These are phyloP conservation scores for Phytopythium delawarense DNA, from an alignment of 352 stramenopile genomes.

Conservation along the genomic window DNA sequence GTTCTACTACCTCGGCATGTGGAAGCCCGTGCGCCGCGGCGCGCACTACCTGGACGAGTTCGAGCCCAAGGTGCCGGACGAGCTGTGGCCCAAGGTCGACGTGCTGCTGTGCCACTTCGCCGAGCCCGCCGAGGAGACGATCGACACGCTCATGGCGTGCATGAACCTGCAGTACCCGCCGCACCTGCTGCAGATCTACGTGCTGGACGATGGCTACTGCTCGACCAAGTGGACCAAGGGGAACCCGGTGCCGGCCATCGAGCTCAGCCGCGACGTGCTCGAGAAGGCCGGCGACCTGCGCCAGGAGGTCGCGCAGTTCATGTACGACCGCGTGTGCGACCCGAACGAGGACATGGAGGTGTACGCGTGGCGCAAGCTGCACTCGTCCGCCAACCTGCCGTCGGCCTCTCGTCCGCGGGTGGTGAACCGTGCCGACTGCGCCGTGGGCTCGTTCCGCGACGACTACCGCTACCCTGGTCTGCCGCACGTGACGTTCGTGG, in stretches of 20 bases:
- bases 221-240: conserved; percentile 77
- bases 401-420: conserved; percentile 65
- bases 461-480: conserved; percentile 83
- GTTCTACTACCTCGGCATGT: conserved; percentile 89
- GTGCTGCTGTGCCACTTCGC: conserved; percentile 80
- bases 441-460: conserved; percentile 77
- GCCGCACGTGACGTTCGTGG: conserved; percentile 73
- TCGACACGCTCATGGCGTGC: conserved; percentile 83
- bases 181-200: conserved; percentile 81
- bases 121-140: conserved; percentile 80
- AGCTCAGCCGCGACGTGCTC: conserved; percentile 74
- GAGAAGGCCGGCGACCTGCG: conserved; percentile 77
- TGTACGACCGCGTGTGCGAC: conserved; percentile 86
- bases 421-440: conserved; percentile 70
- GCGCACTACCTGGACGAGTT: conserved; percentile 89
- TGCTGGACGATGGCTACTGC: conserved; percentile 86
- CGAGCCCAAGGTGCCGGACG: conserved; percentile 71
- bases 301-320: conserved; percentile 85
- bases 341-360: conserved; percentile 86
- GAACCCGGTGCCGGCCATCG: conserved; percentile 58
- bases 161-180: conserved; percentile 88
- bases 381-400: conserved; percentile 79
- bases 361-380: conserved; percentile 83
- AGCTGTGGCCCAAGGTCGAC: conserved; percentile 84
- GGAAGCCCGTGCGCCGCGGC: conserved; percentile 82